These are phyloP conservation scores for Fraxinus platypoda DNA, from an alignment of 305 asterid genomes.

Conservation along the genomic window DNA sequence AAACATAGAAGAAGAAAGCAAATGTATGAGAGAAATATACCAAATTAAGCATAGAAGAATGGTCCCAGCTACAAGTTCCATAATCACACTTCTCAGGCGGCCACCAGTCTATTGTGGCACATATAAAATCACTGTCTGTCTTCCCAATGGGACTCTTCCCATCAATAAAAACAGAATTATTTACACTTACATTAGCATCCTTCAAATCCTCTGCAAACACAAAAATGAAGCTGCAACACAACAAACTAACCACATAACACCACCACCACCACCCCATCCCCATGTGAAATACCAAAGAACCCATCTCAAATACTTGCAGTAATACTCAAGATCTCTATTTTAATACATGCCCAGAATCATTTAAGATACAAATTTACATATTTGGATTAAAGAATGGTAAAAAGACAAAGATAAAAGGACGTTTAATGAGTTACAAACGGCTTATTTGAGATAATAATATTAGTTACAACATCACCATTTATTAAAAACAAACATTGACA, in stretches of 20 bases:
- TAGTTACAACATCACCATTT: neutral
- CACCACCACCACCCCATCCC: constrained; percentile 5
- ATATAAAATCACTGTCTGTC: constrained; percentile 51
- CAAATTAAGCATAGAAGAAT: constrained; percentile 57
- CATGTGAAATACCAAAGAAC: constrained; percentile 21
- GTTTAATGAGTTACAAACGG: neutral
- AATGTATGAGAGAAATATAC: constrained; percentile 26
- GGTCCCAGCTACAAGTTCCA: constrained; percentile 64
- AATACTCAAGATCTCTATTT: constrained; percentile 19
- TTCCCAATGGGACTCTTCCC: constrained; percentile 44
- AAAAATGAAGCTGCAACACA: constrained; percentile 22
- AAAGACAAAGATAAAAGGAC: neutral
- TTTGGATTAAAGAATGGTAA: neutral
- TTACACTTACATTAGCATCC: constrained; percentile 19
- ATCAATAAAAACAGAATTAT: constrained; percentile 33
- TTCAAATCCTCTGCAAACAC: constrained; percentile 20
- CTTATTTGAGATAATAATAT: neutral
- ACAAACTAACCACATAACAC: constrained; percentile 23
- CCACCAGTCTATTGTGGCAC: constrained; percentile 74
- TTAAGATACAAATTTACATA: neutral
- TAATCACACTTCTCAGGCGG: constrained; percentile 71
- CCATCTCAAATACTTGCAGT: constrained; percentile 26
- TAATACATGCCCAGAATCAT: neutral
- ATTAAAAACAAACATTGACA: neutral
- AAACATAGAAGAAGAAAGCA: neutral